phyloP scores from a whole-genome alignment of 768 basidiomycete genomes.

The Suillus brevipes region DNA sequence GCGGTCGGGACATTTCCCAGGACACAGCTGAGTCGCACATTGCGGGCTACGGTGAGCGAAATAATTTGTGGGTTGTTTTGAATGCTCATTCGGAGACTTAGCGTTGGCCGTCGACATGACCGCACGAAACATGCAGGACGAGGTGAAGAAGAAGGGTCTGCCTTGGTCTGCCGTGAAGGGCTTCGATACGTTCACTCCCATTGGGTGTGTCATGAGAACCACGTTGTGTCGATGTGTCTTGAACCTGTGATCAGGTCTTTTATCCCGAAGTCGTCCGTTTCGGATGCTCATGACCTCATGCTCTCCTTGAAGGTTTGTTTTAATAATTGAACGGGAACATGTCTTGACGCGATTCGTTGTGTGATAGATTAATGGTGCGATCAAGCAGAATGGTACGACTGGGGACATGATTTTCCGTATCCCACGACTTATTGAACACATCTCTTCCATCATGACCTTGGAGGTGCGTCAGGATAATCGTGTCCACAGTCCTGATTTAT shows the following conservation, averaged over 20 bases:
- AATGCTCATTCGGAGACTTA: slow-evolving; percentile 29
- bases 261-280: slow-evolving; percentile 70
- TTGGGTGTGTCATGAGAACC: slow-evolving; percentile 55
- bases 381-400: slow-evolving; percentile 85
- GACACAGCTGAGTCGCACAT: slow-evolving; percentile 73
- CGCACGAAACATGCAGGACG: slow-evolving; percentile 91
- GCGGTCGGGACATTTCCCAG: slow-evolving; percentile 78
- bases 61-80: too few relatives aligned
- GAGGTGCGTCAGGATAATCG: slow-evolving; percentile 53
- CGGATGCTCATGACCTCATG: slow-evolving; percentile 73
- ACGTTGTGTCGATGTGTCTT: background rate
- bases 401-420: slow-evolving; percentile 92
- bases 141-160: slow-evolving; percentile 88
- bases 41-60: slow-evolving; percentile 81
- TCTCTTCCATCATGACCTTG: slow-evolving; percentile 96
- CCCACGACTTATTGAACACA: slow-evolving; percentile 82
- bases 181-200: slow-evolving; percentile 94
- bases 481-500: background rate
- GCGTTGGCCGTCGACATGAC: slow-evolving; percentile 97
- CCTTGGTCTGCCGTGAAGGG: slow-evolving; percentile 98
- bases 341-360: background rate
- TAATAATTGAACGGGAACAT: background rate
- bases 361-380: slow-evolving; percentile 73
- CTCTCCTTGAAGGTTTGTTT: slow-evolving; percentile 69
- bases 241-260: slow-evolving; percentile 53